Base-by-base conservation (phyloP, 352 stramenopile genomes). In the Globisporangium nodosum region DNA sequence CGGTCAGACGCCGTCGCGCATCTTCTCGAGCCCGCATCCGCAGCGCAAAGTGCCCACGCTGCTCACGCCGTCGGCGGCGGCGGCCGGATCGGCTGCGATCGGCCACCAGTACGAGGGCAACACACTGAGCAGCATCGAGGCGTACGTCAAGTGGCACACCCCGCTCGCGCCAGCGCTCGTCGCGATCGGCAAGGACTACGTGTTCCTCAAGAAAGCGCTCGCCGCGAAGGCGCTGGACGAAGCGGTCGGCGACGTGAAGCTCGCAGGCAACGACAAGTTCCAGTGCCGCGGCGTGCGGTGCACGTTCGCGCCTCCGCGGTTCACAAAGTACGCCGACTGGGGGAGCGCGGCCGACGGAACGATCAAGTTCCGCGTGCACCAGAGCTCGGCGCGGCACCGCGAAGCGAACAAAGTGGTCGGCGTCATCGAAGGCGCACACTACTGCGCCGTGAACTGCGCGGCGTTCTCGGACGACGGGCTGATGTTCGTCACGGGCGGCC, bases 1-100 rank as follows among this genome's bases (percentile, higher is more conserved):
- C 60, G 88, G 88, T 0, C 88, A 97, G 64, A 97, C 87, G 1
- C 88, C 88, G 35, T 89, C 79, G 1, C 74, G 78, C 52, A 69
- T 94, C 7, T 94, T 94, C 60, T 72, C 70, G 15, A 74, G 60
- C 12, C 76, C 81, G 0, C 85, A 94, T 49, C 85, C 85, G 31
- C 63, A 78, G 21, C 72, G 85, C 3, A 84, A 83, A 59, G 71
- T 90, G 1, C 77, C 80, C 0, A 61, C 54, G 0, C 47, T 90
- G 4, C 15, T 69, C 16, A 56, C 60, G 3, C 49, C 55, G n/a
- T 54, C 49, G 5, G 21, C 47, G 15, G 24, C 42, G 12, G 27
- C 53, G 3, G 27, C 47, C 12, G 31, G n/a, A 5, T 37, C 57
- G 27, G 20, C 60, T 9, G 46, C 56, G 42, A 55, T 65, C 2